Evolutionary conservation across 495 filamentous ascomycete species (phyloP).

Genomic region (Oidiodendron maius): DNA sequence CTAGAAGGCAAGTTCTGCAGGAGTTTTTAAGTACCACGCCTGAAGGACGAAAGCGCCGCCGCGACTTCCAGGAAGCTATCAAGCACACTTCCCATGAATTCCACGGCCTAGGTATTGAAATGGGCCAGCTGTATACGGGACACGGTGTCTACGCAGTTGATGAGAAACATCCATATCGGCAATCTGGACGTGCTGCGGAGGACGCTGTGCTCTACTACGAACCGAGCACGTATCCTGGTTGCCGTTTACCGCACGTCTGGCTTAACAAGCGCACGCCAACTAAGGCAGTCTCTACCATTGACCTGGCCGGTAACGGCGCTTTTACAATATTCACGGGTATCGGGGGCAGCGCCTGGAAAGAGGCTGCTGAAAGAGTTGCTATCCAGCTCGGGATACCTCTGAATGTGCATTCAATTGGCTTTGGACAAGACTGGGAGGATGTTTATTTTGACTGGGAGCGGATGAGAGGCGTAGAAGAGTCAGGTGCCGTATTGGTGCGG

Average conservation of each 20-base stretch:
- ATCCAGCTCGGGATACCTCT: slow-evolving; percentile 27
- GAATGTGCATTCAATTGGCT: slow-evolving; percentile 37
- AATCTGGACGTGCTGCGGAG: neutral
- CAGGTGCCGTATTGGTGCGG: slow-evolving; percentile 31
- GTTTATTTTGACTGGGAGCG: slow-evolving; percentile 39
- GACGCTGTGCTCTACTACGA: slow-evolving; percentile 11
- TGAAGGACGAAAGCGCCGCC: neutral
- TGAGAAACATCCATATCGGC: too few relatives aligned
- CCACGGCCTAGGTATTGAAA: neutral
- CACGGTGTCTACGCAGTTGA: neutral
- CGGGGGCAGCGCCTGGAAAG: neutral
- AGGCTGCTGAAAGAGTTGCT: neutral
- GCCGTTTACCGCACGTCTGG: slow-evolving; percentile 33
- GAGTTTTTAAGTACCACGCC: neutral
- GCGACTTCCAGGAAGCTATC: neutral
- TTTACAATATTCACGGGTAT: slow-evolving; percentile 27
- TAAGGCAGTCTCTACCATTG: slow-evolving; percentile 26
- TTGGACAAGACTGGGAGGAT: slow-evolving; percentile 42
- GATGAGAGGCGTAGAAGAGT: slow-evolving; percentile 28
- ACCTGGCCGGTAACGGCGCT: slow-evolving; percentile 28
- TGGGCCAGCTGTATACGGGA: neutral
- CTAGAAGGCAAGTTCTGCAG: neutral
- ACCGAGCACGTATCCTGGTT: slow-evolving; percentile 29
- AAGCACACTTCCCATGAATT: neutral
- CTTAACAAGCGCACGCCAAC: slow-evolving; percentile 28